Evolutionary conservation across 495 filamentous ascomycete species (phyloP), one percentile per base, ranked within the genome.

Genomic region (Xeromyces bisporus): DNA sequence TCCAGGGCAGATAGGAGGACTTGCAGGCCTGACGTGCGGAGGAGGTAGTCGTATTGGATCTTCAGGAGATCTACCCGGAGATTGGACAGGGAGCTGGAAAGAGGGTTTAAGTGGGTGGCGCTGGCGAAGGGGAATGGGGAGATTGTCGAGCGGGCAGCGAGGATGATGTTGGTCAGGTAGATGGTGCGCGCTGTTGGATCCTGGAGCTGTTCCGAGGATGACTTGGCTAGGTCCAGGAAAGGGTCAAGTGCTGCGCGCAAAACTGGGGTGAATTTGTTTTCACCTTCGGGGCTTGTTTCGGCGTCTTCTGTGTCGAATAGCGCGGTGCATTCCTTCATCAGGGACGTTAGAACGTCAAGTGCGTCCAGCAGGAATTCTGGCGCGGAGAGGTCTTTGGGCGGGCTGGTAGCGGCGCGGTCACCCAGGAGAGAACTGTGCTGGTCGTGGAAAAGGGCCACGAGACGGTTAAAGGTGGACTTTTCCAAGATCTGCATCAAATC

Each of bases 331-430:
- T 75, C 83, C 44, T 77, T 79, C 71, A 94, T 80, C 8, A 81
- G 54, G 12, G 71, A 68, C 2, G 61, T 66, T 5, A 97, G 60
- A 32, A 73, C 70, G 34, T 80, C 77, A 7, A 97, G 61, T 6
- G 79, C 73, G 38, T 89, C 83, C 18, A 73, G 54, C 1, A 99
- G 56, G 63, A 93, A 96, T 20, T 83, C 73, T 0, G 89, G 91
- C 0, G 80, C 71, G 0, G 70, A 71, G 3, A 93, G 61, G 43
- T 94, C 76, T 9, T 42, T 31, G 8, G 57, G 42, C 5, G 57
- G 55, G 10, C 35, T 33, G 15, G 66, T 46, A 9, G 80, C 69
- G 0, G 70, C 58, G n/a, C 68, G 60, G 31, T 89, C 84, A 18
- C 60, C 60, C 38, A 86, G 78, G 7, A 89, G 59, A 15, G 65